These are phyloP conservation scores for Fusarium sp. DNA, from an alignment of 2,329 filamentous ascomycete genomes.

Conservation along the genomic window DNA sequence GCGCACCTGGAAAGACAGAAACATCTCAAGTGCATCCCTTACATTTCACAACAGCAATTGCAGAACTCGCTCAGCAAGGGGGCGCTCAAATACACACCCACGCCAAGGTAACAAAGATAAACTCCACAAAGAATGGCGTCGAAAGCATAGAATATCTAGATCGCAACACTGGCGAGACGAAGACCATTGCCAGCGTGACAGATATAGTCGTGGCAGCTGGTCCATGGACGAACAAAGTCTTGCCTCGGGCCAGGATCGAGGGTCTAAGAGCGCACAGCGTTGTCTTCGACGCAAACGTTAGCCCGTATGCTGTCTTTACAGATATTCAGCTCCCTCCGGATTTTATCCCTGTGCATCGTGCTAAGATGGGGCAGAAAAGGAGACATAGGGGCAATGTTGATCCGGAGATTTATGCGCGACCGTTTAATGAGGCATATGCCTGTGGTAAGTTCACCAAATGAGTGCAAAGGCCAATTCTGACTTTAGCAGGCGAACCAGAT, in stretches of 20 bases:
- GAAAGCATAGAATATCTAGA: slow-evolving; percentile 71
- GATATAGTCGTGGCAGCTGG: slow-evolving; percentile 69
- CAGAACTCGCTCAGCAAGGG: slow-evolving; percentile 75
- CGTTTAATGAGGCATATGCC: slow-evolving; percentile 89
- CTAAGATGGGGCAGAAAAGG: slow-evolving; percentile 61
- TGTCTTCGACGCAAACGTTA: slow-evolving; percentile 73
- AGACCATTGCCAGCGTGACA: slow-evolving; percentile 59
- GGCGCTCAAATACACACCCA: slow-evolving; percentile 76
- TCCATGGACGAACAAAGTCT: slow-evolving; percentile 71
- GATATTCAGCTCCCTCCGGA: slow-evolving; percentile 79
- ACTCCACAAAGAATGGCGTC: slow-evolving; percentile 64
- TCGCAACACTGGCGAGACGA: slow-evolving; percentile 53
- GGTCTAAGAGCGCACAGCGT: slow-evolving; percentile 74
- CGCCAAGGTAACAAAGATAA: slow-evolving; percentile 75
- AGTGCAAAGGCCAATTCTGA: not conserved
- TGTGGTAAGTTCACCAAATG: slow-evolving; percentile 69
- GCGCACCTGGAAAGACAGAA: slow-evolving; percentile 71
- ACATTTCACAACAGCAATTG: slow-evolving; percentile 89
- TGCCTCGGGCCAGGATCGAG: slow-evolving; percentile 68
- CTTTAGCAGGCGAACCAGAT: slow-evolving; percentile 76
- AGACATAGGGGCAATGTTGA: slow-evolving; percentile 74
- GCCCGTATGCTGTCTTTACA: slow-evolving; percentile 85
- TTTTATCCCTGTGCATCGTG: slow-evolving; percentile 67
- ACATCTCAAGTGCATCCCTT: slow-evolving; percentile 96
- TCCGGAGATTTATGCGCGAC: slow-evolving; percentile 94